A percentile compares a stretch with the other conserved stretches of the same genome.
Evolutionary conservation across 768 basidiomycete species (phyloP).

Genomic region (Tricholoma saponaceum): DNA sequence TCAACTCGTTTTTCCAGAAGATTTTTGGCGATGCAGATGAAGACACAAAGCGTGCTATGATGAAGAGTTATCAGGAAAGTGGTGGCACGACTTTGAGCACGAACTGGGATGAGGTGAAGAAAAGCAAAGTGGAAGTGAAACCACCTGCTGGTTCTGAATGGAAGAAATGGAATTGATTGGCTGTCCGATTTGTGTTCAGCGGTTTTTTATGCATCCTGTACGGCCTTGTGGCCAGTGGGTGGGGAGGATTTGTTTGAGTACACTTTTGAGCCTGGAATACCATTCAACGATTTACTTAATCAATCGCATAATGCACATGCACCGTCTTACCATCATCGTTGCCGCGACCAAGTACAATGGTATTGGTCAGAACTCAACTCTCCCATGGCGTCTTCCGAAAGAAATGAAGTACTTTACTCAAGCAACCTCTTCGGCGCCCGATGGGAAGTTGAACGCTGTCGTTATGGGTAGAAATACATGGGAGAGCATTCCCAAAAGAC

Average conservation of each 20-base stretch:
- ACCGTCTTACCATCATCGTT: slow-evolving; percentile 84
- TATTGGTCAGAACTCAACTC: slow-evolving; percentile 69
- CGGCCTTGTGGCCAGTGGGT: background rate
- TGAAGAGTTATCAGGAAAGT: slow-evolving; percentile 95
- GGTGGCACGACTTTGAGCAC: slow-evolving; percentile 95
- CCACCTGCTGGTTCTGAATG: slow-evolving; percentile 84
- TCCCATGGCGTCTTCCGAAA: slow-evolving; percentile 87
- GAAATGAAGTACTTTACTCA: slow-evolving; percentile 94
- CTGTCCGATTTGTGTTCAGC: background rate
- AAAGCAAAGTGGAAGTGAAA: slow-evolving; percentile 66
- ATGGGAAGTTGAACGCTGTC: slow-evolving; percentile 62
- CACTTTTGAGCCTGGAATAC: background rate
- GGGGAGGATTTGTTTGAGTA: background rate
- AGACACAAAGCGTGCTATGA: slow-evolving; percentile 90
- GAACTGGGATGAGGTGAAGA: slow-evolving; percentile 88
- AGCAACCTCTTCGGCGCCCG: slow-evolving; percentile 61
- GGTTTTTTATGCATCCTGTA: background rate
- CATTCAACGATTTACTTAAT: background rate
- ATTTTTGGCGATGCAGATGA: slow-evolving; percentile 89
- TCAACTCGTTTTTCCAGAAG: slow-evolving; percentile 90
- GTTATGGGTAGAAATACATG: slow-evolving; percentile 97
- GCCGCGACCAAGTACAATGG: slow-evolving; percentile 86
- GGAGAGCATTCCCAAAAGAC: slow-evolving; percentile 90
- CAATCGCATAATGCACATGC: slow-evolving; percentile 34
- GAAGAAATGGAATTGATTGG: slow-evolving; percentile 65